A percentile compares a stretch with the other conserved stretches of the same genome.
These are phyloP conservation scores for Setaria italica DNA, from an alignment of 202 grass and related monocot genomes.

Conservation along the genomic window DNA sequence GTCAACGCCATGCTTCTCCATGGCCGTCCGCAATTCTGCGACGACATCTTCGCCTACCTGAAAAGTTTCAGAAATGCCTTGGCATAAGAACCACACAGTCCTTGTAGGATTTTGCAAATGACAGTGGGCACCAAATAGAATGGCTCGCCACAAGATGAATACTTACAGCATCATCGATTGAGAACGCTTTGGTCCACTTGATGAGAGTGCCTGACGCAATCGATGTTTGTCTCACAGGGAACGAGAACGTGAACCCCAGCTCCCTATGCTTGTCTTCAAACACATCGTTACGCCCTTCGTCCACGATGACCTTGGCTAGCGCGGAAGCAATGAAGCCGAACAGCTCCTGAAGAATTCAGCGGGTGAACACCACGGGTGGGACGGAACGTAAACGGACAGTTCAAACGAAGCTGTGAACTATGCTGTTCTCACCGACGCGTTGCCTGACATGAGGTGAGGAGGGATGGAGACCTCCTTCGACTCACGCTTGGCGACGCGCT, in stretches of 20 bases:
- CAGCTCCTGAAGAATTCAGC: slow-evolving; percentile 53
- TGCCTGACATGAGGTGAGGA: slow-evolving; percentile 63
- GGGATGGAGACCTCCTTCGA: slow-evolving; percentile 61
- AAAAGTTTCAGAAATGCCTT: background rate
- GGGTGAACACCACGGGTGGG: background rate
- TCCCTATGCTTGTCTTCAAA: slow-evolving; percentile 55
- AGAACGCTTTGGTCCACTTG: slow-evolving; percentile 92
- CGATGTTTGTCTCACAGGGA: slow-evolving; percentile 78
- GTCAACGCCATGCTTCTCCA: slow-evolving; percentile 70
- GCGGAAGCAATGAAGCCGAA: slow-evolving; percentile 81
- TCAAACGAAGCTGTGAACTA: background rate
- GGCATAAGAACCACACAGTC: background rate
- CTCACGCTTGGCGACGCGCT: slow-evolving; percentile 47
- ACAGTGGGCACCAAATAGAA: background rate
- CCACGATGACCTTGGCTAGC: slow-evolving; percentile 49
- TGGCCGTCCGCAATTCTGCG: slow-evolving; percentile 59
- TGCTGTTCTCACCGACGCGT: slow-evolving; percentile 47
- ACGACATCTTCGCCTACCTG: slow-evolving; percentile 77
- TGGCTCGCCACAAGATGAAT: background rate
- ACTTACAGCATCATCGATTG: slow-evolving; percentile 71
- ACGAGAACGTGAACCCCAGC: slow-evolving; percentile 88
- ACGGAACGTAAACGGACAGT: background rate
- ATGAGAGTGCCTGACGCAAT: slow-evolving; percentile 66
- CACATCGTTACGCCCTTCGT: slow-evolving; percentile 28
- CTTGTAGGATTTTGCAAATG: background rate